Evolutionary conservation across 2,329 filamentous ascomycete species (phyloP).

Genomic region (Leptosphaerulina australis): DNA sequence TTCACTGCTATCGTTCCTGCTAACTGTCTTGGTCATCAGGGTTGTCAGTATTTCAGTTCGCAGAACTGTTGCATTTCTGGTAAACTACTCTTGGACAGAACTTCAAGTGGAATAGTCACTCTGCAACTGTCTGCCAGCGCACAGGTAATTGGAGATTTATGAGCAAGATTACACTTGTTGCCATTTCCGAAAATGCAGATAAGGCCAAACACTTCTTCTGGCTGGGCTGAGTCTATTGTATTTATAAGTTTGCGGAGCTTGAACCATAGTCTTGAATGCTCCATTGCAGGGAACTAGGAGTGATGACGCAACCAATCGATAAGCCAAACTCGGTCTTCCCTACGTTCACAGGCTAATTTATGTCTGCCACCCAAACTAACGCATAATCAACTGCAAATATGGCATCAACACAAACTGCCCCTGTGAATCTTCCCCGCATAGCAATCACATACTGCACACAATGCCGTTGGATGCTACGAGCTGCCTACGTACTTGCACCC

Average conservation of each 20-base stretch:
- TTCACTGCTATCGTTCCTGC: slow-evolving; percentile 16
- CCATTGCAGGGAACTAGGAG: background rate
- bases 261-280: background rate
- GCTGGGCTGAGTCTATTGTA: no score
- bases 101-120: no score
- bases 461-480: slow-evolving; percentile 88
- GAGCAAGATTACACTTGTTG: no score
- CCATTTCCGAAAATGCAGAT: no score
- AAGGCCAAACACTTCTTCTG: no score
- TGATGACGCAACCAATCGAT: slow-evolving; percentile 16
- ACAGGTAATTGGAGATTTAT: no score
- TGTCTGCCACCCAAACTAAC: background rate
- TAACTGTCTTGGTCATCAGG: slow-evolving; percentile 9
- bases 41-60: no score
- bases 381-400: slow-evolving; percentile 20
- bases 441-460: slow-evolving; percentile 93
- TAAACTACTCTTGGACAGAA: no score
- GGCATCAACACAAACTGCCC: slow-evolving; percentile 32
- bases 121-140: no score
- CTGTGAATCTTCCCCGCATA: slow-evolving; percentile 67
- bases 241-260: no score
- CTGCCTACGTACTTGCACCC: slow-evolving; percentile 73
- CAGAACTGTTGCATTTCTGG: no score
- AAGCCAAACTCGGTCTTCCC: slow-evolving; percentile 8
- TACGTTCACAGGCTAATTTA: no score